Base-by-base conservation (phyloP, 2,329 filamentous ascomycete genomes). In the Fusarium euwallaceae region DNA sequence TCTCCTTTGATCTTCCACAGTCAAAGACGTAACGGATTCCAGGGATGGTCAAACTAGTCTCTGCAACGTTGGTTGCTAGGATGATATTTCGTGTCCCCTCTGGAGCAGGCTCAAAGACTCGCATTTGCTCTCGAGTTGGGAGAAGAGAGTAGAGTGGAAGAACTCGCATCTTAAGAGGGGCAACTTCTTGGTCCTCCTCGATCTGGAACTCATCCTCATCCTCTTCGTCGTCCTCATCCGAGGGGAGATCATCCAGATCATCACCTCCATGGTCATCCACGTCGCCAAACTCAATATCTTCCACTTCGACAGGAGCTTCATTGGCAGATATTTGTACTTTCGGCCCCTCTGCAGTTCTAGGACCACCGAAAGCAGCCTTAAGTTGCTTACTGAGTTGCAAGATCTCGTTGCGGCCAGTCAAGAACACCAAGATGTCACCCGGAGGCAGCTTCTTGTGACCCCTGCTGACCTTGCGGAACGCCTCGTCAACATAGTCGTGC, bases 1-100 rank as follows among this genome's bases (percentile, higher is more conserved):
- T 93, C 82, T 98, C 95, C 82, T 99, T 99, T 39, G 94, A 93
- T 60, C 97, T 89, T 37, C 97, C 97, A 75, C 94, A 95, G 82
- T 98, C 96, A 72, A 99, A 98, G 10, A 99, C 97, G 80, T 98
- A 99, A 70, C 94, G 91, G 71, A 97, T 95, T 2, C 95, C 95
- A 0, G 97, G 96, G 67, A 99, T 99, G 1, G 97, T 99, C 81
- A 99, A 88, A 89, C 94, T 97, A 0, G 97, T 99, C 83, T 99
- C 97, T 0, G 97, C 97, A 53, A 99, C 95, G 82, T 99, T 99
- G 51, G 97, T 99, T 1, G 97, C 95, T 45, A 99, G 85, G 5
- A 99, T 93, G 61, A 99, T 94, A 27, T 97, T 89, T 10, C 97
- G 91, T 10, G 93, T 93, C 17, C 93, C 94, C 65, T 95, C 93